Evolutionary conservation across 305 asterid species (phyloP).

Genomic region (Fraxinus greggii): DNA sequence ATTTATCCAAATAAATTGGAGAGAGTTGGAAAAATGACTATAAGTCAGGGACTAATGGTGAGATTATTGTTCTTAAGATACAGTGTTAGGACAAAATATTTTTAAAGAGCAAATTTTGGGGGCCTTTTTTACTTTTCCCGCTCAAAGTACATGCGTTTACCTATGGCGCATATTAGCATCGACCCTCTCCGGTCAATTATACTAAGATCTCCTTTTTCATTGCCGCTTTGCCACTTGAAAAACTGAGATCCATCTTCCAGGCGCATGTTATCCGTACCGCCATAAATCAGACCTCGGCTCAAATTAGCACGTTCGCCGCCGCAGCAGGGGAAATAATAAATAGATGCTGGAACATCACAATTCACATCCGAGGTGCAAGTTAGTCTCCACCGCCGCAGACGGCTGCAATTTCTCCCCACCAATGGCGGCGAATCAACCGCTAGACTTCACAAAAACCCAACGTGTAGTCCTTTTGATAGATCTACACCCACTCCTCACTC

Average conservation of each 20-base stretch:
- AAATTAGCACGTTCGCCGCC: background rate
- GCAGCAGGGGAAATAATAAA: background rate
- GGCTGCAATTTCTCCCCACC: slow-evolving; percentile 9
- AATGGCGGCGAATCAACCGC: slow-evolving; percentile 38
- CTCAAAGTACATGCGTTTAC: slow-evolving; percentile 19
- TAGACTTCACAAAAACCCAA: slow-evolving; percentile 58
- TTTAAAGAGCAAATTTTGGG: slow-evolving; percentile 19
- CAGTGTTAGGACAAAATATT: background rate
- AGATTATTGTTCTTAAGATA: background rate
- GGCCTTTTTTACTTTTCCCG: slow-evolving; percentile 41
- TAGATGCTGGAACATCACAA: background rate
- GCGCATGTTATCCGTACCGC: slow-evolving; percentile 29
- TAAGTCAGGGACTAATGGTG: background rate
- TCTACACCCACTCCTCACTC: slow-evolving; percentile 64
- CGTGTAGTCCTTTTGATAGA: slow-evolving; percentile 78
- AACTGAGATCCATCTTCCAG: background rate
- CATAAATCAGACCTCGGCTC: background rate
- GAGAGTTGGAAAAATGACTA: background rate
- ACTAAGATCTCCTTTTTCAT: background rate
- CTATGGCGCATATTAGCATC: slow-evolving; percentile 22
- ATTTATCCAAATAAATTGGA: background rate
- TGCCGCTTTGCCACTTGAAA: slow-evolving; percentile 10
- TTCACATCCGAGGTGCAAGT: slow-evolving; percentile 14
- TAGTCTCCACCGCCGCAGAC: slow-evolving; percentile 20
- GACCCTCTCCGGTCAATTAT: background rate